Evolutionary conservation across 208 protist genomes (phyloP).

Genomic region (Acanthamoeba culbertsoni): DNA sequence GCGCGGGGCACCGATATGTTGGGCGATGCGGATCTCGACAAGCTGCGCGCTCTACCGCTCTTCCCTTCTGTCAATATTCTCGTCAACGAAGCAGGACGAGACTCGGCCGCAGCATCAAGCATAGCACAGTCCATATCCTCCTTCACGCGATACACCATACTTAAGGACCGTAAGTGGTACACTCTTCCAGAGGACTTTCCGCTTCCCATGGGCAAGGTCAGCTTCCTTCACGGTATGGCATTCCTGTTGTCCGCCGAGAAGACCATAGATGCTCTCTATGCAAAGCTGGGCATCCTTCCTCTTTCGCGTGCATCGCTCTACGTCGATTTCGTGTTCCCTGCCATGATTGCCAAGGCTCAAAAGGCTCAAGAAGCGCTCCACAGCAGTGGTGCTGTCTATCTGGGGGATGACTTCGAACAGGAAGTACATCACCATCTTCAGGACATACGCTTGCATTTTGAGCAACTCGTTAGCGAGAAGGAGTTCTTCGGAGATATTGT

Average conservation of each 20-base stretch:
- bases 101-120: not conserved
- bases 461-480: not conserved
- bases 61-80: slow-evolving; percentile 18
- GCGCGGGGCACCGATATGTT: not conserved
- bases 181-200: slow-evolving; percentile 12
- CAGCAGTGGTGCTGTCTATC: not conserved
- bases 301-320: not conserved
- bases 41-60: not conserved
- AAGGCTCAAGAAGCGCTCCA: not conserved
- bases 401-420: not conserved
- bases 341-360: not conserved
- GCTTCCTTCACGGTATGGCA: not conserved
- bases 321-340: slow-evolving; percentile 19
- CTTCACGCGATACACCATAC: not conserved
- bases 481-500: not conserved
- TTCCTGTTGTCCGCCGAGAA: not conserved
- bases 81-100: not conserved
- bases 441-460: slow-evolving; percentile 13
- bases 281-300: not conserved
- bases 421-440: not conserved
- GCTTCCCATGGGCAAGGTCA: not conserved
- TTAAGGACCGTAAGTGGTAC: slow-evolving; percentile 30
- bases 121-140: not conserved
- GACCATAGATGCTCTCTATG: not conserved
- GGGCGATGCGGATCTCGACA: not conserved